Evolutionary conservation across 1,284 basidiomycete species (phyloP), one percentile per base, ranked within the genome.

Genomic region (Apiotrichum akiyoshidainum): DNA sequence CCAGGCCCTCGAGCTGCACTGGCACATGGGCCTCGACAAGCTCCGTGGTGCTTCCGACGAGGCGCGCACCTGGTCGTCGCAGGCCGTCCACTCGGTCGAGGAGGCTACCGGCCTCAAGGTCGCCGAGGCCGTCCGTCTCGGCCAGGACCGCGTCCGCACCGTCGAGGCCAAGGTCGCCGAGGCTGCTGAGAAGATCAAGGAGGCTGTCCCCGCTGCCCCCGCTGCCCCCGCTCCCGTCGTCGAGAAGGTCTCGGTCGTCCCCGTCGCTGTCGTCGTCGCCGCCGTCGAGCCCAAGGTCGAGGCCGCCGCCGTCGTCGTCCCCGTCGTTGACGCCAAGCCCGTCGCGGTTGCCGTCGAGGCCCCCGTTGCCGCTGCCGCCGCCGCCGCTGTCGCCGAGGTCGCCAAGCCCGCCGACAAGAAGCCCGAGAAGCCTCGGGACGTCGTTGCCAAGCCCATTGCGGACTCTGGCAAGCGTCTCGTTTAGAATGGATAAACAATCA

Each of bases 91-190:
- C 21, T 81, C 81, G 56, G 76, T 89, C 10, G 87, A 92, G 79
- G 82, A 83, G 54, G 73, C 78, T 34, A 90, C 89, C 1, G 89
- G 89, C 0, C 71, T 92, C 70, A 87, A 85, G 78, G 69, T 91
- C 45, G 79, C 80, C 46, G 86, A 87, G 68, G 83, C 82, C 1
- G 72, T 90, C 12, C 84, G 85, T 8, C 80, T 73, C 61, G 70
- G 66, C 11, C 61, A 68, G 52, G 64, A 68, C 63, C 73, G 59
- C 40, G 66, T 60, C 21, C 52, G 57, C 21, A 17, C 19, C 17
- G 62, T 53, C 52, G 50, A 54, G 56, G 52, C 33, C 45, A 59
- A 65, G 57, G 44, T 59, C 19, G 54, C 31, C n/a, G 42, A 55
- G 44, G 46, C 58, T 21, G 26, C 46, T 31, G 54, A 46, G 16